Evolutionary conservation across 2,329 filamentous ascomycete genomes (phyloP).

Genomic region (Colletotrichum sp.): DNA sequence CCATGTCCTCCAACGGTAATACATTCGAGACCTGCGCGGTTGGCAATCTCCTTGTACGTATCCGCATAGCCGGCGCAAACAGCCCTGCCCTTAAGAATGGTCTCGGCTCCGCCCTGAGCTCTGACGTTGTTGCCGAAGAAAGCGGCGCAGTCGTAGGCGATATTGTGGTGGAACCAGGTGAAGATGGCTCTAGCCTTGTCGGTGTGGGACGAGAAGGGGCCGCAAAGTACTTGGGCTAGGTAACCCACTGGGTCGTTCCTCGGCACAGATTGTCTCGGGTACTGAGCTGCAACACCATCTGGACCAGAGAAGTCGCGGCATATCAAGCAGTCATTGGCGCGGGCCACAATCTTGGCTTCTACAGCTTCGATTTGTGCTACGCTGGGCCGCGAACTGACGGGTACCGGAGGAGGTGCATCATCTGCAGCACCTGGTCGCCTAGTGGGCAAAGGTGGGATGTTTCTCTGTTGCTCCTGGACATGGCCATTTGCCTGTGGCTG

Average conservation of each 20-base stretch:
- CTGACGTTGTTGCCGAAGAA: constrained; percentile 79
- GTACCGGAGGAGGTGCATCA: constrained; percentile 56
- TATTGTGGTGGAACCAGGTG: constrained; percentile 94
- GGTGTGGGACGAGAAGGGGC: constrained; percentile 79
- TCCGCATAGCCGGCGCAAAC: constrained; percentile 93
- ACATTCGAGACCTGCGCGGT: constrained; percentile 79
- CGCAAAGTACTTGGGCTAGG: constrained; percentile 79
- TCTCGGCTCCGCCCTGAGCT: constrained; percentile 72
- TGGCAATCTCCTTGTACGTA: constrained; percentile 79
- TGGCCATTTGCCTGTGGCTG: constrained; percentile 24
- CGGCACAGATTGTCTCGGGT: constrained; percentile 75
- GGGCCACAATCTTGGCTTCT: constrained; percentile 34
- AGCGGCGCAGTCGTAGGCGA: constrained; percentile 79
- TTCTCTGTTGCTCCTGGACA: constrained; percentile 14
- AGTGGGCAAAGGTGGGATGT: constrained; percentile 18
- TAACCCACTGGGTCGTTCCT: constrained; percentile 69
- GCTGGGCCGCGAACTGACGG: constrained; percentile 57
- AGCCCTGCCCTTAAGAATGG: constrained; percentile 77
- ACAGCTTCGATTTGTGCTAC: constrained; percentile 54
- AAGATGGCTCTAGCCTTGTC: constrained; percentile 95
- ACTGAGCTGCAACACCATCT: constrained; percentile 78
- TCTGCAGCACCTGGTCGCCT: constrained; percentile 10
- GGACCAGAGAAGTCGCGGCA: constrained; percentile 89
- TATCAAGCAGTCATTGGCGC: constrained; percentile 65
- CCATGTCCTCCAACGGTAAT: constrained; percentile 79